Conservation (phyloP, 352 stramenopile species). For the Pelagophyceae sp. region DNA sequence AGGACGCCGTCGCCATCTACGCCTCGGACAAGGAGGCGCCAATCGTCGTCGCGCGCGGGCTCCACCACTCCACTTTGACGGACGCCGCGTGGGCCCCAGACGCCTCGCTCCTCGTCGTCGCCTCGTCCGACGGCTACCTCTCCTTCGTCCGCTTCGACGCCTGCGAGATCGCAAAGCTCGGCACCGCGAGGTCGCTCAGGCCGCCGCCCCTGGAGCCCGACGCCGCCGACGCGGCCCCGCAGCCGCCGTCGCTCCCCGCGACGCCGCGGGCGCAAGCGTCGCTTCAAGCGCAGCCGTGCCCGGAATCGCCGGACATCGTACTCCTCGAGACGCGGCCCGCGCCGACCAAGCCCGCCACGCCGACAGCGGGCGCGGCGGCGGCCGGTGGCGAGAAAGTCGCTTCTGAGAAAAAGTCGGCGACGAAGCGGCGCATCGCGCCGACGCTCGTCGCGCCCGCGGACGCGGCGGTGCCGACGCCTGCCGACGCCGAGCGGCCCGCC, state of each 20-base stretch:
- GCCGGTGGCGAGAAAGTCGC: no score
- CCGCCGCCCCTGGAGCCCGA: background rate
- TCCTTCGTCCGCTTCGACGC: constrained; percentile 79
- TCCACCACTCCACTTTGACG: constrained; percentile 88
- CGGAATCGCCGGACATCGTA: background rate
- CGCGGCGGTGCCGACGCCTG: background rate
- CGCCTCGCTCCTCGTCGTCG: constrained; percentile 76
- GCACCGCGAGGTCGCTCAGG: background rate
- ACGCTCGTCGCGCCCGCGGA: background rate
- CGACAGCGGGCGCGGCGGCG: no score
- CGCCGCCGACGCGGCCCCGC: background rate
- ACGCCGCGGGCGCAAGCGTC: background rate
- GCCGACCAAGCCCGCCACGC: background rate
- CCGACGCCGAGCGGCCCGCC: background rate
- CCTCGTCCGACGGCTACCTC: constrained; percentile 88
- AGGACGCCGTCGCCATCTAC: constrained; percentile 85
- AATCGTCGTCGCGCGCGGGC: constrained; percentile 70
- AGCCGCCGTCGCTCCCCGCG: background rate
- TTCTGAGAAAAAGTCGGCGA: no score
- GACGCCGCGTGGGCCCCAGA: constrained; percentile 80
- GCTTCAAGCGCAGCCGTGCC: background rate
- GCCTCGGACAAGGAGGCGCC: constrained; percentile 65
- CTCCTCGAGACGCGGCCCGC: background rate
- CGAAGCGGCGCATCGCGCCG: constrained; percentile 16
- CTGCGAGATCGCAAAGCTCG: constrained; percentile 56